Conservation (phyloP, 306 rosid genomes). For the Castanospermum australe region DNA sequence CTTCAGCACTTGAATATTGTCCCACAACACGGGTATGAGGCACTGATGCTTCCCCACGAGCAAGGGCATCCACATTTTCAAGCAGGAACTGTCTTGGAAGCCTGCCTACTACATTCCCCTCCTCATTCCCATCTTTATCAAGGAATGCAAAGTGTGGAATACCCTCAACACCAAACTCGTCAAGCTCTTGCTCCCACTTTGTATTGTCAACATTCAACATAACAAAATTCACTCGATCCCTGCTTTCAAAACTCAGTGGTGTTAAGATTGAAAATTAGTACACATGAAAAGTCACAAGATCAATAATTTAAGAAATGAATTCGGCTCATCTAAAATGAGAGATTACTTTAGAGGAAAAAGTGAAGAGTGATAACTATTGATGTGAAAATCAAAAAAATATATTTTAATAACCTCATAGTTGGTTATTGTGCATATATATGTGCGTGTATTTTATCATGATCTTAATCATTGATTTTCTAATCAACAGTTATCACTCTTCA, state of each 20-base stretch:
- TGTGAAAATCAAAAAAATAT: no score
- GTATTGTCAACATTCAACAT: constrained; percentile 92
- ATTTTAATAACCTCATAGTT: no score
- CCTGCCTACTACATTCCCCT: constrained; percentile 91
- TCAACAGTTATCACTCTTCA: no score
- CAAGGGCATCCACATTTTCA: constrained; percentile 86
- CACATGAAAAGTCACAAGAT: constrained; percentile 3
- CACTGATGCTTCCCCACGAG: constrained; percentile 67
- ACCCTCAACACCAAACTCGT: constrained; percentile 98
- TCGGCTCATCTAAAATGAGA: no score
- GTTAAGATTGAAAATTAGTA: neutral
- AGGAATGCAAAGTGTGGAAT: constrained; percentile 96
- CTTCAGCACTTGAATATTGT: constrained; percentile 80
- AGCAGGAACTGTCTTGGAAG: constrained; percentile 75
- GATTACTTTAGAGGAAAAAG: no score
- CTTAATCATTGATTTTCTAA: no score
- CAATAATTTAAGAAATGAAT: neutral
- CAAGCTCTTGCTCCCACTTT: constrained; percentile 98
- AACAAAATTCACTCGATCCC: constrained; percentile 73
- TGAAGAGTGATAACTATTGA: no score
- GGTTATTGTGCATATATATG: no score
- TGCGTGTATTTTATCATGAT: no score
- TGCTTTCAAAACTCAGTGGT: constrained; percentile 7
- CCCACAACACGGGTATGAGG: constrained; percentile 93
- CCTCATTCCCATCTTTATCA: constrained; percentile 87